Base-by-base conservation (phyloP, 352 stramenopile genomes). In the Pythium coloratum region DNA sequence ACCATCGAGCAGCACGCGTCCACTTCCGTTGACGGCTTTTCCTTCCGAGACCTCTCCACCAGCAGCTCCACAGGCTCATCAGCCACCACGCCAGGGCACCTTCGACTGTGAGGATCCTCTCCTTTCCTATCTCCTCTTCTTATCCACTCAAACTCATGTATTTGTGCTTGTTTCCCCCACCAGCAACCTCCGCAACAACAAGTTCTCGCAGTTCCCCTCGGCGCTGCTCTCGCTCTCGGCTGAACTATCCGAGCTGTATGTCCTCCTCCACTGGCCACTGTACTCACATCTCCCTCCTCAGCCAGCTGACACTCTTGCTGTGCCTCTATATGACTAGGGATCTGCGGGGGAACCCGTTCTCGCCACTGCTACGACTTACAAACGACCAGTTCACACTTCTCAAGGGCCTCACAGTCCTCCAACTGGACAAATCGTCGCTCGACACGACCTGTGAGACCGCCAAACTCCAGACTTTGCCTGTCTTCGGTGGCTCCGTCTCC, bases 261-360 rank as follows among this genome's bases (percentile, higher is more conserved):
- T 33, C 12, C 28, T 30, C 28, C 26, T 57, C 24, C 18, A 16
- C 10, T 57, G 9, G 28, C 28, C 3, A 4, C 28, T 30, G 7
- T n/a, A 36, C 26, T 55, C 10, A 13, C 6, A 55, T 38, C 18
- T 46, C 8, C 4, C 16, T 53, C 16, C 20, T 28, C 49, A 56
- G 14, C 2, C 24, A 20, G 26, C 38, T 38, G 1, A 38, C 26
- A 13, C 7, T 54, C 28, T 8, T 10, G 2, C 4, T 20, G 13
- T 59, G 28, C 14, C 0, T 40, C 0, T 7, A 24, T 9, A 24
- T 32, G 30, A 16, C 7, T 33, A 65, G 59, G 26, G 47, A 65
- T 20, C 59, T 65, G 10, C 44, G 47, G 9, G 59, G 59, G 4
- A 65, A 65, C 46, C 59, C 46, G 20, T 65, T 65, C 14, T 26